A percentile compares a stretch with the other conserved stretches of the same genome.
Evolutionary conservation across 2,329 filamentous ascomycete genomes (phyloP).

Genomic region (Leptoxyphium fumago): DNA sequence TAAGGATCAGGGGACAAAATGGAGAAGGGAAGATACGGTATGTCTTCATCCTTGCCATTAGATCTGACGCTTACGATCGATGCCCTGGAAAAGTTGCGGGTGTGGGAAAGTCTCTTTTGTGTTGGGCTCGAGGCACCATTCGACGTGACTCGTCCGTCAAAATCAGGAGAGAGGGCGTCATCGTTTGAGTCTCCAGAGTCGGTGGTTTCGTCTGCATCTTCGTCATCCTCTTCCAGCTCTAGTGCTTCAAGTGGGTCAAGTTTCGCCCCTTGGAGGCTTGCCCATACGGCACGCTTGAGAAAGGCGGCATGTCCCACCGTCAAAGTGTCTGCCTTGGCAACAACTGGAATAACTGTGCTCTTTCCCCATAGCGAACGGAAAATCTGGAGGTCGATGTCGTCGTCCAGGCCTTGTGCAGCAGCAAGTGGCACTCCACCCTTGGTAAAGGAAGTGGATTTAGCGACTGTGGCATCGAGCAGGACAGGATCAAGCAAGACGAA

Average conservation of each 20-base stretch:
- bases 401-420: constrained; percentile 59
- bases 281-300: constrained; percentile 81
- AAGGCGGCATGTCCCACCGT: constrained; percentile 89
- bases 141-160: background rate
- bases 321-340: constrained; percentile 92
- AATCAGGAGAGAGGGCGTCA: constrained; percentile 19
- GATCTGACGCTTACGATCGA: constrained; percentile 8
- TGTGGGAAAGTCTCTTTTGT: constrained; percentile 14
- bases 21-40: constrained; percentile 70
- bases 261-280: constrained; percentile 69
- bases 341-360: constrained; percentile 88
- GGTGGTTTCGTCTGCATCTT: constrained; percentile 31
- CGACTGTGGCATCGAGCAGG: constrained; percentile 60
- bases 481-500: constrained; percentile 83
- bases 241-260: constrained; percentile 81
- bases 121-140: constrained; percentile 6
- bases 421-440: constrained; percentile 31
- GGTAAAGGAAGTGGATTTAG: constrained; percentile 4
- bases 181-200: constrained; percentile 19
- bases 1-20: constrained; percentile 91
- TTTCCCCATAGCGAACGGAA: constrained; percentile 78
- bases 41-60: constrained; percentile 25
- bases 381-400: constrained; percentile 81
- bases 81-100: constrained; percentile 25
- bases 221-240: constrained; percentile 58